phyloP scores from a whole-genome alignment of 257 asterid genomes.

The Forsythia viridissima region DNA sequence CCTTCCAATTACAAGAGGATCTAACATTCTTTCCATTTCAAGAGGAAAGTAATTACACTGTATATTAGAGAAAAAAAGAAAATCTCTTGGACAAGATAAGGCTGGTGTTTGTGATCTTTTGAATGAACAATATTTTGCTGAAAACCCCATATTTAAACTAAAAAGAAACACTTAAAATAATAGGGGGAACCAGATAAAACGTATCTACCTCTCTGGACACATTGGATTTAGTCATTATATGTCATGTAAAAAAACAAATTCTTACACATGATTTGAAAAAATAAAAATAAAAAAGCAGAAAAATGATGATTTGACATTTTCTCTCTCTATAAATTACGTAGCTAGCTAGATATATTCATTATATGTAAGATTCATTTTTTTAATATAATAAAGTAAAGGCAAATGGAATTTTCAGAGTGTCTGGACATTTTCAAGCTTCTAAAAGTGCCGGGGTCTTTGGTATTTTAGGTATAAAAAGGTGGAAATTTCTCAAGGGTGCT shows the following conservation, averaged over 20 bases:
- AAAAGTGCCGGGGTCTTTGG: constrained; percentile 28
- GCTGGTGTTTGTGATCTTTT: background rate
- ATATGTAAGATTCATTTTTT: background rate
- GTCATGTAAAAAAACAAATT: background rate
- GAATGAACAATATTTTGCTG: background rate
- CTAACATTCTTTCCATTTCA: constrained; percentile 37
- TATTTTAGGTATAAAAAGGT: constrained; percentile 40
- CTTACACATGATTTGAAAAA: background rate
- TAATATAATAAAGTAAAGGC: background rate
- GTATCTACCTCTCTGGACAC: background rate
- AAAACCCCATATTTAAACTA: constrained; percentile 46
- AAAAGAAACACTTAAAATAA: constrained; percentile 20
- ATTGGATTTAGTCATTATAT: background rate
- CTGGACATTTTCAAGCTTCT: constrained; percentile 29
- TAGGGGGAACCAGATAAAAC: background rate
- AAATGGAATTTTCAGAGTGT: constrained; percentile 24
- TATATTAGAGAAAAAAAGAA: background rate
- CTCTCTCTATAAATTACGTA: no score
- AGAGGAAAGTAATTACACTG: background rate
- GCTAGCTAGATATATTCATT: background rate
- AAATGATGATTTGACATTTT: background rate
- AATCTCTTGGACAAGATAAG: background rate
- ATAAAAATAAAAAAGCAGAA: background rate
- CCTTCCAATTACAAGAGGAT: constrained; percentile 64
- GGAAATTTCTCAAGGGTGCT: constrained; percentile 11